phyloP scores from a whole-genome alignment of 352 stramenopile genomes.

The Plasmopara viticola region DNA sequence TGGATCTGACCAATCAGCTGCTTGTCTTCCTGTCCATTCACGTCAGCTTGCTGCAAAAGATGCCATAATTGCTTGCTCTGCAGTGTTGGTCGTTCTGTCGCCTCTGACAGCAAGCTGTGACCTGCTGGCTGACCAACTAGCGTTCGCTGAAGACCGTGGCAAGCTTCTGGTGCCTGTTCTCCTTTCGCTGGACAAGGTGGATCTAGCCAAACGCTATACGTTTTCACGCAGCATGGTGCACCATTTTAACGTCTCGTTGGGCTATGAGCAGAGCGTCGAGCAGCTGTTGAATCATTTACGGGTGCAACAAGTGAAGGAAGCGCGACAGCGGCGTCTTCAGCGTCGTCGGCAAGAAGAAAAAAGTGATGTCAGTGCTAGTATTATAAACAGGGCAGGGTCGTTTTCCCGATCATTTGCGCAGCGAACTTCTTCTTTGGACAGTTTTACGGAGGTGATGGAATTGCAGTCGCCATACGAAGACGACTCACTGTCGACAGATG shows the following conservation, averaged over 20 bases:
- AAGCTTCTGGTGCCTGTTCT: constrained; percentile 71
- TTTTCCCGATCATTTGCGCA: constrained; percentile 17
- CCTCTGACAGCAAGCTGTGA: constrained; percentile 62
- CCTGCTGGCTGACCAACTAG: constrained; percentile 64
- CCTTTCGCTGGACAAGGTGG: constrained; percentile 65
- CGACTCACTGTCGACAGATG: constrained; percentile 14
- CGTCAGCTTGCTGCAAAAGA: constrained; percentile 72
- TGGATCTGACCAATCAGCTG: constrained; percentile 8
- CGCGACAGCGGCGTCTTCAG: constrained; percentile 22
- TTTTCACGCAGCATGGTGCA: constrained; percentile 70
- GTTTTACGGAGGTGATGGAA: constrained; percentile 27
- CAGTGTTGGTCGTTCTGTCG: constrained; percentile 65
- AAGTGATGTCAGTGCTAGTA: constrained; percentile 8
- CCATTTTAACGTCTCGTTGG: constrained; percentile 75
- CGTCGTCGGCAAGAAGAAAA: constrained; percentile 19
- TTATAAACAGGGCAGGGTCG: constrained; percentile 4
- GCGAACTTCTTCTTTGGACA: constrained; percentile 18
- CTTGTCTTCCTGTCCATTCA: constrained; percentile 36
- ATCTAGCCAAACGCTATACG: constrained; percentile 73
- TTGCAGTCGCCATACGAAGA: constrained; percentile 26
- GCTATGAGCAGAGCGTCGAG: constrained; percentile 67
- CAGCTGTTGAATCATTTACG: constrained; percentile 42
- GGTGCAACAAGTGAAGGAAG: constrained; percentile 23
- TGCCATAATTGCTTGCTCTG: constrained; percentile 56
- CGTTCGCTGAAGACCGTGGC: constrained; percentile 72